Base-by-base conservation (phyloP, 1,284 basidiomycete genomes). In the Cutaneotrichosporon spelunceum region DNA sequence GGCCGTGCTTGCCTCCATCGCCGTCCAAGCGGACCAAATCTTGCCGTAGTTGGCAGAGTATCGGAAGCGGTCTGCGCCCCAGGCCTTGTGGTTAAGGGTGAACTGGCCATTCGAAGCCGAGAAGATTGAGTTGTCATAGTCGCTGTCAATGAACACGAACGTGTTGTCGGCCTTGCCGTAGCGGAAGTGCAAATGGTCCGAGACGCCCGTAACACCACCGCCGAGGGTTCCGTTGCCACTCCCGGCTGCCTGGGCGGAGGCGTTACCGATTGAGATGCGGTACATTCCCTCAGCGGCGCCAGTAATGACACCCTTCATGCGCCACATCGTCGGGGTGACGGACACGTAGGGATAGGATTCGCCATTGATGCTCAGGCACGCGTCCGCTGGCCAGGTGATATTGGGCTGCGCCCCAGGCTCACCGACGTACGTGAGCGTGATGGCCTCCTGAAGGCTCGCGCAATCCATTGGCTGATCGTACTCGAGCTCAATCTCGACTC, bases 1-100 rank as follows among this genome's bases (percentile, higher is more conserved):
- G 0, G 80, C 83, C 1, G 88, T 87, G n/a, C 80, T 83, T 56
- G 85, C 82, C 79, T 92, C 88, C 85, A 88, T 93, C 47, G 81
- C 80, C 36, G 79, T 78, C 91, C 92, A 94, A 13, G 82, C 75
- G 3, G 88, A 84, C 90, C 91, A 94, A 67, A 84, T 88, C 76
- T 85, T 83, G n/a, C 89, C 91, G 70, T 89, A 94, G 80, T 93
- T 88, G 80, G 85, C 85, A 10, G 89, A 87, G 77, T 91, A 93
- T 52, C 92, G 85, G 81, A 90, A 87, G 81, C 80, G 85, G 67
- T 94, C 91, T n/a, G 92, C 91, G 56, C 92, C 92, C 53, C 84
- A 83, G 3, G 91, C 91, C 53, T 84, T 84, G 79, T 94, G 91
- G 2, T 84, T 85, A 74, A 91, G 90, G 3, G 83, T 85, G 76